Conservation (phyloP, 2,329 filamentous ascomycete genomes). For the Colletotrichum truncatum region DNA sequence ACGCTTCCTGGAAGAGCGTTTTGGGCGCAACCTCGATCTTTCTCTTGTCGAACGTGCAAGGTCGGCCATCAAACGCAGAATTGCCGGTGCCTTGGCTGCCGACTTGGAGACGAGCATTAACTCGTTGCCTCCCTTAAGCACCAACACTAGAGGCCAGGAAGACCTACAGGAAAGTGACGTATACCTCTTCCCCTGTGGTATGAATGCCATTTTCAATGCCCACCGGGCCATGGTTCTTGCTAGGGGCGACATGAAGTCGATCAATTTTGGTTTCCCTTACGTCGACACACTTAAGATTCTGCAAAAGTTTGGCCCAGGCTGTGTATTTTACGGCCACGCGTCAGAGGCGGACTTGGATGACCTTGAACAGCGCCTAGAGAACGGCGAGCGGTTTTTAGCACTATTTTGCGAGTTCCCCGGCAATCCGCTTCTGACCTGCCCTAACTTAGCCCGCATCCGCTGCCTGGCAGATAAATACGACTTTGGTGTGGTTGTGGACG, state of each 20-base stretch:
- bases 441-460: slow-evolving; percentile 85
- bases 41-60: slow-evolving; percentile 84
- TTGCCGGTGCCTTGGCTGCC: slow-evolving; percentile 83
- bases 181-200: slow-evolving; percentile 87
- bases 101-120: slow-evolving; percentile 71
- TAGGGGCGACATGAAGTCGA: slow-evolving; percentile 74
- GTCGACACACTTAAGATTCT: slow-evolving; percentile 96
- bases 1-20: slow-evolving; percentile 91
- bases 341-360: slow-evolving; percentile 83
- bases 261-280: slow-evolving; percentile 97
- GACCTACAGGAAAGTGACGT: slow-evolving; percentile 87
- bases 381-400: slow-evolving; percentile 80
- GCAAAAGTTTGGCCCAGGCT: slow-evolving; percentile 92
- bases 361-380: slow-evolving; percentile 75
- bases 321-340: slow-evolving; percentile 86
- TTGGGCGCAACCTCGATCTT: slow-evolving; percentile 88
- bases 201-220: slow-evolving; percentile 93
- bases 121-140: slow-evolving; percentile 56
- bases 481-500: slow-evolving; percentile 92
- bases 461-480: slow-evolving; percentile 82
- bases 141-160: slow-evolving; percentile 63
- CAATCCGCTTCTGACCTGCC: slow-evolving; percentile 88
- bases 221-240: slow-evolving; percentile 78
- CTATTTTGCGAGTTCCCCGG: slow-evolving; percentile 96
- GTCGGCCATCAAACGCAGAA: slow-evolving; percentile 84